Percentiles rank a stretch among this genome's conserved stretches.
phyloP scores from a whole-genome alignment of 1,284 basidiomycete species.

The Pisolithus thermaeus region DNA sequence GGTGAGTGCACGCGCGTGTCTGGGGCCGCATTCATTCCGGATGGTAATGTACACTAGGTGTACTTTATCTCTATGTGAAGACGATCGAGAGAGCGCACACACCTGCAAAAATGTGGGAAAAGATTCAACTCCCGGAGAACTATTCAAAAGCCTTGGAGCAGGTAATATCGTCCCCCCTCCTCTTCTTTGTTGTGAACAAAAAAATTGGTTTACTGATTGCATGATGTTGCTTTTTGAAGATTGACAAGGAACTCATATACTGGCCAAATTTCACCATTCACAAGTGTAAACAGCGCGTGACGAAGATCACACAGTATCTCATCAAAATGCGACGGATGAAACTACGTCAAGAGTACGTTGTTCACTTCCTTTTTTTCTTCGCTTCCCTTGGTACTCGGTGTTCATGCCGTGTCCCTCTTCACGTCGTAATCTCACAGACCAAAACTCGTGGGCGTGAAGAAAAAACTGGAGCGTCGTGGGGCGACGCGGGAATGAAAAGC shows the following conservation, averaged over 20 bases:
- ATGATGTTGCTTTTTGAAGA: conserved; percentile 40
- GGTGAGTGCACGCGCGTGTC: conserved; percentile 43
- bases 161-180: conserved; percentile 35
- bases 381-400: neutral
- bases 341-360: conserved; percentile 80
- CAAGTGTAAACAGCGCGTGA: conserved; percentile 98
- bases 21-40: neutral
- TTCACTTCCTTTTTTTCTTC: neutral
- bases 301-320: conserved; percentile 98
- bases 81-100: conserved; percentile 97
- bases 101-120: conserved; percentile 97
- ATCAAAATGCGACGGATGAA: conserved; percentile 96
- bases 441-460: conserved; percentile 92
- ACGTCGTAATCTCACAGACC: conserved; percentile 48
- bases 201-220: too few species aligned
- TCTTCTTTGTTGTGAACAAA: too few species aligned
- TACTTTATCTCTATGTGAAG: conserved; percentile 94
- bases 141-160: conserved; percentile 94
- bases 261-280: conserved; percentile 98
- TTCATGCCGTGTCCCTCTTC: neutral
- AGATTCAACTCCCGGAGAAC: conserved; percentile 88
- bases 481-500: conserved; percentile 93
- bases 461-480: conserved; percentile 96
- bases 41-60: conserved; percentile 36
- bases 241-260: conserved; percentile 91